Conservation (phyloP, 1,139 yeast species). For the Pneumocystis sp. region DNA sequence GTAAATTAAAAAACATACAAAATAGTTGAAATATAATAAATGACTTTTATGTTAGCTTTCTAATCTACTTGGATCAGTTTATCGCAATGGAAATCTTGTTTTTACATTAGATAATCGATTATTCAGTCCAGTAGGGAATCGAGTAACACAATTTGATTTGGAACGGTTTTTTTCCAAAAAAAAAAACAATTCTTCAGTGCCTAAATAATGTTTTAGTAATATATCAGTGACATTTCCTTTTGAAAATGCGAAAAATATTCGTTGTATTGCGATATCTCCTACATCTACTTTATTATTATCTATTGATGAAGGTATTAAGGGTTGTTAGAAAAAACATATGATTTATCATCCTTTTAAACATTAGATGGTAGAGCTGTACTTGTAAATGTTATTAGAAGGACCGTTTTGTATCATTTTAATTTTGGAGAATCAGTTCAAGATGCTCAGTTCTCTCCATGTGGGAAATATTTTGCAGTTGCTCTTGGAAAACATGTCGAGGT, state of each 20-base stretch:
- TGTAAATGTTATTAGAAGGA: constrained; percentile 67
- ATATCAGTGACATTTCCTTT: constrained; percentile 79
- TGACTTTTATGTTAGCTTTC: constrained; percentile 37
- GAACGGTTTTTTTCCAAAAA: constrained; percentile 31
- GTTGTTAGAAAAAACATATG: background rate
- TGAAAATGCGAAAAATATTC: constrained; percentile 79
- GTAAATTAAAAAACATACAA: background rate
- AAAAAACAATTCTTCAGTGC: background rate
- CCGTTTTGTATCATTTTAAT: constrained; percentile 89
- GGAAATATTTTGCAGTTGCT: constrained; percentile 74
- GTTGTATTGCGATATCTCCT: constrained; percentile 63
- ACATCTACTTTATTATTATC: constrained; percentile 72
- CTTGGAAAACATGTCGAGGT: constrained; percentile 71
- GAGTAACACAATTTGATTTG: constrained; percentile 79
- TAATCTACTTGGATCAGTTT: constrained; percentile 85
- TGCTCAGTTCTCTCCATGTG: constrained; percentile 77
- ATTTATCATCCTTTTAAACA: background rate
- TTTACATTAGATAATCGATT: constrained; percentile 77
- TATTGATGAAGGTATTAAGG: constrained; percentile 40
- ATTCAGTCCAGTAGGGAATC: constrained; percentile 85
- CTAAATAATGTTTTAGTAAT: constrained; percentile 26
- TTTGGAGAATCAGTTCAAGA: constrained; percentile 67
- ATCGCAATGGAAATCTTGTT: constrained; percentile 77
- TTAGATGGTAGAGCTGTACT: constrained; percentile 80
- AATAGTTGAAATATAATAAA: background rate